Conservation (phyloP, 306 rosid genomes). For the Prunus persica region DNA sequence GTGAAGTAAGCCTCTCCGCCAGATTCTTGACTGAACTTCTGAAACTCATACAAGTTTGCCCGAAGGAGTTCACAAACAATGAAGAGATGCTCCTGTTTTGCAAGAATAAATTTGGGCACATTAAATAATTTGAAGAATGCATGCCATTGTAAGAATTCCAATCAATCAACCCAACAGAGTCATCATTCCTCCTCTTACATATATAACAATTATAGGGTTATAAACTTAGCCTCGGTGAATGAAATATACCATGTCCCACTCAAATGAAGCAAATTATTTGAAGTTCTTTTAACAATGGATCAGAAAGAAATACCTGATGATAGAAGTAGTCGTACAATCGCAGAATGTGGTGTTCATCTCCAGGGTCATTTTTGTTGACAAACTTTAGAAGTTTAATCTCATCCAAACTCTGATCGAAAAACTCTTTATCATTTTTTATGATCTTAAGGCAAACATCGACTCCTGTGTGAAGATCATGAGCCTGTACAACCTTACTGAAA, state of each 20-base stretch:
- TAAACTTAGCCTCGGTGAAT: not conserved
- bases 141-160: conserved; percentile 14
- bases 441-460: conserved; percentile 95
- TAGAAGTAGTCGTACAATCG: conserved; percentile 97
- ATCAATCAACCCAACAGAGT: conserved; percentile 1
- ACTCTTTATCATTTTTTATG: conserved; percentile 94
- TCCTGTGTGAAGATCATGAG: conserved; percentile 85
- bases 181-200: not conserved
- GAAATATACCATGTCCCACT: not conserved
- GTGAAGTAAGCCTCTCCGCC: conserved; percentile 86
- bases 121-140: not conserved
- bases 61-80: conserved; percentile 91
- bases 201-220: not conserved
- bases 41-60: conserved; percentile 92
- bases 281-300: not conserved
- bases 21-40: conserved; percentile 90
- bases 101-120: not conserved
- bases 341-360: conserved; percentile 66
- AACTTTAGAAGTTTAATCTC: conserved; percentile 95
- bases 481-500: conserved; percentile 93
- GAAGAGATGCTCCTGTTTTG: conserved; percentile 86
- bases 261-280: not conserved
- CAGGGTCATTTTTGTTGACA: conserved; percentile 90
- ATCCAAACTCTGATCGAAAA: conserved; percentile 94
- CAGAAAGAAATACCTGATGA: conserved; percentile 57